Evolutionary conservation across 768 basidiomycete genomes (phyloP), one percentile per base, ranked within the genome.

Genomic region (Termitomyces sp.): DNA sequence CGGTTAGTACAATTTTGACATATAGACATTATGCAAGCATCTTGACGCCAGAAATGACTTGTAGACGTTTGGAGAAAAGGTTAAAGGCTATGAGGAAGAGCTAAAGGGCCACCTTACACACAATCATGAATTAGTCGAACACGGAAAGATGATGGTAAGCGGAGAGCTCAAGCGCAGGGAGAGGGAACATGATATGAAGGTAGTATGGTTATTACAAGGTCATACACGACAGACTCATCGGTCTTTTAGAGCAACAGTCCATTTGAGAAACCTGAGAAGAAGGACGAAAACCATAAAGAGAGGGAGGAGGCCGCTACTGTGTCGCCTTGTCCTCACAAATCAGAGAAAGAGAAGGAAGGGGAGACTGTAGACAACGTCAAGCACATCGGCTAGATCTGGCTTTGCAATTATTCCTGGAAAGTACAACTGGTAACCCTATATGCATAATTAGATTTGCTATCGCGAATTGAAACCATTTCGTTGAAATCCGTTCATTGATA

Each of bases 131-230:
- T 52, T 69, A 8, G 60, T 62, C 4, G 50, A 68, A 29, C 65
- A 68, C 29, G 74, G 75, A 8, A 70, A 69, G 24, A 72, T 74
- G 6, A 56, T 64, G 26, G 60, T 53, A 5, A 70, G 69, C 2
- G 73, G 74, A n/a, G 72, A 70, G 49, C 41, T 70, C 29, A 72
- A 71, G 61, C 56, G 62, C 29, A 73, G 64, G 55, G 67, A 73
- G 39, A 51, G 65, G 22, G 63, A 72, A 18, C 64, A 64, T 26
- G 66, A 72, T 7, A 62, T 65, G 54, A 57, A 60, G 22, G 63
- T 64, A 51, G 60, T 64, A 46, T 41, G 63, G 8, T 5, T 29
- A 16, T 3, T 3, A 2, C 7, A 29, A n/a, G 18, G 7, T 15
- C 8, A 5, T 26, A 22, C 24, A 10, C 2, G 13, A 10, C 20